Percentiles rank a stretch among this genome's conserved stretches.
Evolutionary conservation across 371 early-diverging fungal genomes (phyloP).

Genomic region (Mucor plumbeus): DNA sequence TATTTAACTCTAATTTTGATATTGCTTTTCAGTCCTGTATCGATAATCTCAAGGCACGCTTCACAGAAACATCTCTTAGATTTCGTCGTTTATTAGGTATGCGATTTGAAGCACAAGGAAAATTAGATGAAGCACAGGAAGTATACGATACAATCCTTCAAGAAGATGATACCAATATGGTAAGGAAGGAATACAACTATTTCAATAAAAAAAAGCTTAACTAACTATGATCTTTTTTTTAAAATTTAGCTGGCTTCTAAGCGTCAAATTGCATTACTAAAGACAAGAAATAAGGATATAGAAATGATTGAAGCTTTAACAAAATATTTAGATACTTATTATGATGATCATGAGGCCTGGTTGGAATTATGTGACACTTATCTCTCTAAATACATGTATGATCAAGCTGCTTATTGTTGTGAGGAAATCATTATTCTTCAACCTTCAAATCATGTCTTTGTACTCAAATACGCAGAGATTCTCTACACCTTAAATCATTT

Average conservation of each 20-base stretch:
- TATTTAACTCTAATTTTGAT: background rate
- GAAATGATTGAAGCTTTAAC: slow-evolving; percentile 80
- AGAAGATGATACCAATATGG: slow-evolving; percentile 72
- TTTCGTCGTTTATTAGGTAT: slow-evolving; percentile 71
- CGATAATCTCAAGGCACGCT: slow-evolving; percentile 60
- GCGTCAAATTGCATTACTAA: slow-evolving; percentile 76
- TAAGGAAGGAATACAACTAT: slow-evolving; percentile 20
- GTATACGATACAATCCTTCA: slow-evolving; percentile 69
- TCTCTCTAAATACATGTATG: slow-evolving; percentile 66
- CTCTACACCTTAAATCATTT: slow-evolving; percentile 69
- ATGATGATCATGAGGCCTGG: slow-evolving; percentile 90
- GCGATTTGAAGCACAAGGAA: slow-evolving; percentile 74
- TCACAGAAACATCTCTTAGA: slow-evolving; percentile 70
- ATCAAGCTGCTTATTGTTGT: slow-evolving; percentile 87
- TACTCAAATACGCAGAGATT: slow-evolving; percentile 89
- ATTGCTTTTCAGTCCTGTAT: slow-evolving; percentile 54
- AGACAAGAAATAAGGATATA: slow-evolving; percentile 62
- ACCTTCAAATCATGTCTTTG: slow-evolving; percentile 82
- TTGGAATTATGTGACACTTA: slow-evolving; percentile 80
- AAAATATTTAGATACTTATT: slow-evolving; percentile 79
- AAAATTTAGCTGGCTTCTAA: slow-evolving; percentile 62
- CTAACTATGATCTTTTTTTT: background rate
- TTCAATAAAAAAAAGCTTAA: background rate
- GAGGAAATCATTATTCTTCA: slow-evolving; percentile 88
- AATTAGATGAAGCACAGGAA: slow-evolving; percentile 65